These are phyloP conservation scores for Myriangium duriaei DNA, from an alignment of 2,329 filamentous ascomycete genomes.

Conservation along the genomic window DNA sequence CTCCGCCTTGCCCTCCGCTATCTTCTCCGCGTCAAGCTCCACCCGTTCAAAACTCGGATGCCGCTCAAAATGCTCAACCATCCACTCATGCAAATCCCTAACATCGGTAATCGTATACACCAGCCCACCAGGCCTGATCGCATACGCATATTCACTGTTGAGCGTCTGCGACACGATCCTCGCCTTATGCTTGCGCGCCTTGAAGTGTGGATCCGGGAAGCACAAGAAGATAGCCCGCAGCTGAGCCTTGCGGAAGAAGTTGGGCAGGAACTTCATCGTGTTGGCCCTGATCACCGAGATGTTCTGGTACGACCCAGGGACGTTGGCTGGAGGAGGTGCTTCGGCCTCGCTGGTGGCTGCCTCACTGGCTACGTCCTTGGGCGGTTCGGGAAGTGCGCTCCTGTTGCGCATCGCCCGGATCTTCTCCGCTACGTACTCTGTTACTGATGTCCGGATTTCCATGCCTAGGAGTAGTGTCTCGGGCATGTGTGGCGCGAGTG, in stretches of 20 bases:
- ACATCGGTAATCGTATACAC: conserved; percentile 98
- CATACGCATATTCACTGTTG: conserved; percentile 78
- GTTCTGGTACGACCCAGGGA: conserved; percentile 54
- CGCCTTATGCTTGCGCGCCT: conserved; percentile 92
- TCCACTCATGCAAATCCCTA: conserved; percentile 85
- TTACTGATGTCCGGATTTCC: conserved; percentile 84
- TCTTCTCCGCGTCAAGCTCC: conserved; percentile 56
- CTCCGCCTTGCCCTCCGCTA: conserved; percentile 35
- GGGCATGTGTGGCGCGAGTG: conserved; percentile 68
- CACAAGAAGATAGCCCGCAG: conserved; percentile 91
- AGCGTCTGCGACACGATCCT: conserved; percentile 81
- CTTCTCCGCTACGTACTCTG: conserved; percentile 79
- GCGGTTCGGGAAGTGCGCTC: conserved; percentile 3
- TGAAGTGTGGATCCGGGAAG: conserved; percentile 98
- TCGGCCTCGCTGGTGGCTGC: conserved; percentile 3
- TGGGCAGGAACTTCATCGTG: conserved; percentile 98
- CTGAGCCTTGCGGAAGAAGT: conserved; percentile 76
- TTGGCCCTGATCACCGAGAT: conserved; percentile 82
- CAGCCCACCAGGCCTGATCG: conserved; percentile 67
- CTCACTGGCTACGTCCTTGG: conserved; percentile 7
- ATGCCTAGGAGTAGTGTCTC: conserved; percentile 79
- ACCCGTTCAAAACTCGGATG: conserved; percentile 72
- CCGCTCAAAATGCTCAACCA: conserved; percentile 70
- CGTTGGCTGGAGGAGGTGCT: conserved; percentile 19
- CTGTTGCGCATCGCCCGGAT: conserved; percentile 60